Evolutionary conservation across 257 asterid genomes (phyloP), one percentile per base, ranked within the genome.

Genomic region (Scutellaria minor): DNA sequence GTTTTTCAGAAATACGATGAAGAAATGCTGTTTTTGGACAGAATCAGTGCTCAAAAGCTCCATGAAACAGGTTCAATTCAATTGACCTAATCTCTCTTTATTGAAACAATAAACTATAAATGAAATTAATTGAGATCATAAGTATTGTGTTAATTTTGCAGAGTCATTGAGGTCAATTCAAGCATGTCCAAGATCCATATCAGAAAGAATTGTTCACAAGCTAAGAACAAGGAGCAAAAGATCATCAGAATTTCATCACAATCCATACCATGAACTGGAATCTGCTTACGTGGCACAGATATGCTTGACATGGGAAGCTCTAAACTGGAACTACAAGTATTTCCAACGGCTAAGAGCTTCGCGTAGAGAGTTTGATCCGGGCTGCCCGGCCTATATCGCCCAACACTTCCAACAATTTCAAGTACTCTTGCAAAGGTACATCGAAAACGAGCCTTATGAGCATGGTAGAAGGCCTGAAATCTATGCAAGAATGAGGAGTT

Each of bases 1-100:
- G 85, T 93, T 7, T 93, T 90, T 81, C 98, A 90, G 11, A 93
- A 93, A 71, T 93, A 93, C 66, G 97, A 93, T 20, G 98, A 93
- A 64, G 98, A 93, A 75, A 93, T 93, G 98, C 15, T 90, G 42
- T 93, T 90, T 50, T 66, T 93, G n/a, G 98, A 93, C 77, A 68
- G 93, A 73, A 87, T 93, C 18, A 82, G 85, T 35, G 85, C 80
- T 5, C 98, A 93, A 72, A 93, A 90, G 75, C 95, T 93, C 63
- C 94, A 87, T 6, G 98, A 93, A 84, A 90, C 97, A 67, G 98
- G 97, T 90, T 76, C 7, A 7, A 8, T n/a, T 5, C 5, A 12
- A 46, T 51, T 8, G 0, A 50, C 5, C 4, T 48, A n/a, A 3
- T 48, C 27, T 24, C 27, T 24, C 27, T 24, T 24, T 24, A 24